Conservation (phyloP, 2,329 filamentous ascomycete genomes). For the Diaporthe sp. region DNA sequence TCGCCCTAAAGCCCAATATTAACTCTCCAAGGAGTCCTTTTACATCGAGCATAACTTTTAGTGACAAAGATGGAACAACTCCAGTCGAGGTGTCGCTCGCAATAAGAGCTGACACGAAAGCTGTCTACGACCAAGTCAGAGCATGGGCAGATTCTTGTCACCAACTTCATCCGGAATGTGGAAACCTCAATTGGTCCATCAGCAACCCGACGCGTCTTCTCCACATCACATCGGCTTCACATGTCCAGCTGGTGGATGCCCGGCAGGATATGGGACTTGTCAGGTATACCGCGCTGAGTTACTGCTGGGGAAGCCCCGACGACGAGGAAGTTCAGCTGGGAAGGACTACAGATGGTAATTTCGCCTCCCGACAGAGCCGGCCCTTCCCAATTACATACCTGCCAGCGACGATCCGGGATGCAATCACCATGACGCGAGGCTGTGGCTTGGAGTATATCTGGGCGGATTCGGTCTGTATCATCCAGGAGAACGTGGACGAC, state of each 20-base stretch:
- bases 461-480: neutral
- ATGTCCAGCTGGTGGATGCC: conserved; percentile 3
- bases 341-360: neutral
- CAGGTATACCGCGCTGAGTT: neutral
- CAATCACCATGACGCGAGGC: neutral
- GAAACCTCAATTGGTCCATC: neutral
- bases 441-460: neutral
- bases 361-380: neutral
- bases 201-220: neutral
- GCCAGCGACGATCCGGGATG: neutral
- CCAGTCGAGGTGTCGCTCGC: neutral
- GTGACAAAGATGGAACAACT: neutral
- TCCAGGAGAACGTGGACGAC: neutral
- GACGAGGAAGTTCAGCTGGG: neutral
- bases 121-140: neutral
- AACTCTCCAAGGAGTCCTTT: neutral
- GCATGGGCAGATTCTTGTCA: neutral
- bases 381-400: neutral
- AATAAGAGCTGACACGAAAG: neutral
- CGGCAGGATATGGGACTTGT: neutral
- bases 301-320: neutral
- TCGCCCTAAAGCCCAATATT: neutral
- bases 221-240: neutral
- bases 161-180: neutral
- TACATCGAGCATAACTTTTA: neutral